These are phyloP conservation scores for Chlorella sp. DNA, from an alignment of 139 green algal genomes.

Conservation along the genomic window DNA sequence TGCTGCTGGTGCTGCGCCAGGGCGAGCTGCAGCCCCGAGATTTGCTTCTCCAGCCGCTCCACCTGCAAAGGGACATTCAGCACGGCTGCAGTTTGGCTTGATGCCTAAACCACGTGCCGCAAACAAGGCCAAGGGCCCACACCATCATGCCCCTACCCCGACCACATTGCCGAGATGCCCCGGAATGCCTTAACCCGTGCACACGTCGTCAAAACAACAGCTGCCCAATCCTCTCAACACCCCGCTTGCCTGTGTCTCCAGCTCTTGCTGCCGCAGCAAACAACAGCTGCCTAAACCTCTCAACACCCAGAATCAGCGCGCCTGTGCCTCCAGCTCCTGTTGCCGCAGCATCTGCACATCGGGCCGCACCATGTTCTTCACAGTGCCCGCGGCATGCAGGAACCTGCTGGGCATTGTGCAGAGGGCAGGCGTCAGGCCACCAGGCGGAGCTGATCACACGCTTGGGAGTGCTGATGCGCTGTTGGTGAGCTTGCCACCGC, in stretches of 20 bases:
- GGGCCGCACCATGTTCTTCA: constrained; percentile 23
- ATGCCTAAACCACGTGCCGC: too few relatives aligned
- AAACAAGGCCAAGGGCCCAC: too few relatives aligned
- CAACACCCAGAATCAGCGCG: not conserved
- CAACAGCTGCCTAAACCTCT: too few relatives aligned
- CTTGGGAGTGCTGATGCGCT: not conserved
- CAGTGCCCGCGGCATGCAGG: constrained; percentile 10
- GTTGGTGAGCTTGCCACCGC: too few relatives aligned
- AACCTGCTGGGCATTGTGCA: not conserved
- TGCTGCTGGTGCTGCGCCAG: not conserved
- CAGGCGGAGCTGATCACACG: not conserved
- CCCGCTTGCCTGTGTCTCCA: too few relatives aligned
- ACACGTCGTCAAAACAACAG: too few relatives aligned
- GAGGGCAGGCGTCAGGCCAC: not conserved
- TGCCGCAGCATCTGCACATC: constrained; percentile 31
- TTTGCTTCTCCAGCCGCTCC: not conserved
- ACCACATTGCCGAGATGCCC: too few relatives aligned
- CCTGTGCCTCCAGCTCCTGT: constrained; percentile 25
- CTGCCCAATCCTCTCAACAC: too few relatives aligned
- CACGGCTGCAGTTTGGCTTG: not conserved
- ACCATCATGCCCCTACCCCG: too few relatives aligned
- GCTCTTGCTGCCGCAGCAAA: too few relatives aligned
- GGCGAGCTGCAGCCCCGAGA: not conserved
- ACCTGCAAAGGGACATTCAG: not conserved
- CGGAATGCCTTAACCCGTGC: too few relatives aligned